A percentile compares a stretch with the other conserved stretches of the same genome.
Evolutionary conservation across 352 stramenopile genomes (phyloP).

Genomic region (Phytophthora pinifolia): DNA sequence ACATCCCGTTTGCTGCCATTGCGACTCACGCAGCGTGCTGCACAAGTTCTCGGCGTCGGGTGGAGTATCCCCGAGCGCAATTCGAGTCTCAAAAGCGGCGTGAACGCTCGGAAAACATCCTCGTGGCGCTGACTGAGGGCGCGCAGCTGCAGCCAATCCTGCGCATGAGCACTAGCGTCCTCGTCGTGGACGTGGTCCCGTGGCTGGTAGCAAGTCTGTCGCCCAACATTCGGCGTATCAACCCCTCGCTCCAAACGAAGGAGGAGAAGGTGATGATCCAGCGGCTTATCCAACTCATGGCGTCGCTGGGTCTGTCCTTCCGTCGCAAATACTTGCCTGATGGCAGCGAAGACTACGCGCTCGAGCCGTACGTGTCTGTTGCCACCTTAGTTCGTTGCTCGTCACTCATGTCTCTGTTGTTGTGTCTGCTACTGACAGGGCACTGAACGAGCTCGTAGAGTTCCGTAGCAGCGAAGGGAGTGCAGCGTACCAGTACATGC

Average conservation of each 20-base stretch:
- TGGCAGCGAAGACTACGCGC: conserved; percentile 65
- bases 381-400: background rate
- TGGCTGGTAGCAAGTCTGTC: conserved; percentile 70
- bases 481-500: conserved; percentile 31
- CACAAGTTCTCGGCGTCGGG: conserved; percentile 64
- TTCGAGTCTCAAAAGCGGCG: conserved; percentile 57
- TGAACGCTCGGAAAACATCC: conserved; percentile 68
- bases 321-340: conserved; percentile 65
- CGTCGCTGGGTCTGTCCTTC: conserved; percentile 77
- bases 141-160: conserved; percentile 60
- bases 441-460: conserved; percentile 68
- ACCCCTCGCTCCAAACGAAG: conserved; percentile 53
- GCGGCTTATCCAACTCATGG: conserved; percentile 76
- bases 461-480: conserved; percentile 48
- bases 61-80: conserved; percentile 71
- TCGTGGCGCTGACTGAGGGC: conserved; percentile 63
- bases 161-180: conserved; percentile 52
- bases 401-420: conserved; percentile 1
- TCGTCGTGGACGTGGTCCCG: conserved; percentile 76
- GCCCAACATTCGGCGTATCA: conserved; percentile 61
- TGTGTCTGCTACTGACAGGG: conserved; percentile 26
- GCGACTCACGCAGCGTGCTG: conserved; percentile 72
- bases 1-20: conserved; percentile 72
- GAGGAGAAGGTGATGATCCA: conserved; percentile 71
- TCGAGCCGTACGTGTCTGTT: conserved; percentile 69